phyloP scores from a whole-genome alignment of 805 yeast species.

The Sungouiella blattae region DNA sequence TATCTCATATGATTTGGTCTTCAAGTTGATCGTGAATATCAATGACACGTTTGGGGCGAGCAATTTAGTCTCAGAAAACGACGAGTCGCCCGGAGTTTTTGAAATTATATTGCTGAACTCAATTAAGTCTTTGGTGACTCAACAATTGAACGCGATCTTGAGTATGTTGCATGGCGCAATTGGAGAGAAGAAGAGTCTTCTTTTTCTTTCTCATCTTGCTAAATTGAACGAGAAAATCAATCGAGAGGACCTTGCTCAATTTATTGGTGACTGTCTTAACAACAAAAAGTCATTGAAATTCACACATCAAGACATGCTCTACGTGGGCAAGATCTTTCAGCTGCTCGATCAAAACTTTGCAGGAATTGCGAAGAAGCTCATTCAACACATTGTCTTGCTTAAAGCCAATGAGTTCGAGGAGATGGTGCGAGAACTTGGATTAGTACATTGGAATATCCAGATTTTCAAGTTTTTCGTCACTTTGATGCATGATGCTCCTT shows the following conservation, averaged over 20 bases:
- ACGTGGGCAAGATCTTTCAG: conserved; percentile 20
- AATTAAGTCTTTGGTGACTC: conserved; percentile 3
- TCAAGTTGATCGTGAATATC: conserved; percentile 23
- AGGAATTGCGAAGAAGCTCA: conserved; percentile 27
- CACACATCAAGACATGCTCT: conserved; percentile 15
- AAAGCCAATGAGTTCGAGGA: conserved; percentile 24
- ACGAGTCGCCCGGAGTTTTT: conserved; percentile 8
- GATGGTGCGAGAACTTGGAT: conserved; percentile 16
- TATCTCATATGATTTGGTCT: conserved; percentile 18
- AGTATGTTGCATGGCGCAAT: conserved; percentile 15
- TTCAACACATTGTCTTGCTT: conserved; percentile 31
- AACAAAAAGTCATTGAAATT: conserved; percentile 16
- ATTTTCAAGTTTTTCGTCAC: conserved; percentile 29
- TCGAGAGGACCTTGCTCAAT: conserved; percentile 10
- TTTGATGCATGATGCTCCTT: conserved; percentile 36
- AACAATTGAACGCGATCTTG: conserved; percentile 12
- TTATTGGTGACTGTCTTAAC: conserved; percentile 18
- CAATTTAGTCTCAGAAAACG: conserved; percentile 13
- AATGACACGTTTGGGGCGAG: conserved; percentile 32
- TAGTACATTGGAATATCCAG: conserved; percentile 28
- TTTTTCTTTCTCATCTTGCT: conserved; percentile 17
- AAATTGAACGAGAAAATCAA: conserved; percentile 6
- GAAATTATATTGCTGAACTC: conserved; percentile 8
- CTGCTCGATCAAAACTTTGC: conserved; percentile 19
- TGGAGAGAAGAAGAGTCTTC: conserved; percentile 16